phyloP scores from a whole-genome alignment of 2,329 filamentous ascomycete species.

The Beauveria medogensis region DNA sequence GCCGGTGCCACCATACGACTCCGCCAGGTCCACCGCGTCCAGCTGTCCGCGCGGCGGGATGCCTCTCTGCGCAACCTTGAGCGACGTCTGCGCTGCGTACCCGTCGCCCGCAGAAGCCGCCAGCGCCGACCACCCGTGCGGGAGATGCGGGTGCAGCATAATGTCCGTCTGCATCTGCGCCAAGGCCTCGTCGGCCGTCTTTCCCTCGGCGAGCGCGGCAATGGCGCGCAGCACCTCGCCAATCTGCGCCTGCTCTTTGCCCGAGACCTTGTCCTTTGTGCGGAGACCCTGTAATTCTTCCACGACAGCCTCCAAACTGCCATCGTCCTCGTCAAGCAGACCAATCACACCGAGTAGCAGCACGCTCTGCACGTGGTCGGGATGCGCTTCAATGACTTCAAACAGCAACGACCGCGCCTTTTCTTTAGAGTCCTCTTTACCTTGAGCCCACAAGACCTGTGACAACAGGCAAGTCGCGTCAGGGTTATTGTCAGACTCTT shows the following conservation, averaged over 20 bases:
- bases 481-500: slow-evolving; percentile 66
- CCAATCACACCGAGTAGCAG: slow-evolving; percentile 79
- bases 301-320: slow-evolving; percentile 71
- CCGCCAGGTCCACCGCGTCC: slow-evolving; percentile 60
- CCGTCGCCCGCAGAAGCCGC: slow-evolving; percentile 48
- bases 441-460: slow-evolving; percentile 89
- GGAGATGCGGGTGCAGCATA: slow-evolving; percentile 71
- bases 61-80: slow-evolving; percentile 66
- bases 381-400: slow-evolving; percentile 63
- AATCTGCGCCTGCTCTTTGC: slow-evolving; percentile 59
- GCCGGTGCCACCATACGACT: slow-evolving; percentile 67
- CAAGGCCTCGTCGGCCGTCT: slow-evolving; percentile 42
- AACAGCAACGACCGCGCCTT: slow-evolving; percentile 75
- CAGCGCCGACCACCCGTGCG: slow-evolving; percentile 74
- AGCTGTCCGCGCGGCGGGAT: slow-evolving; percentile 66
- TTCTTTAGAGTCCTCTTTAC: slow-evolving; percentile 62
- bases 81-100: slow-evolving; percentile 65
- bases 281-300: slow-evolving; percentile 69
- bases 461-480: slow-evolving; percentile 83
- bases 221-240: slow-evolving; percentile 70
- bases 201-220: slow-evolving; percentile 46
- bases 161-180: slow-evolving; percentile 67
- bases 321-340: slow-evolving; percentile 68
- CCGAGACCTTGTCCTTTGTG: slow-evolving; percentile 54
- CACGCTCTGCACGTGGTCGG: slow-evolving; percentile 71